Evolutionary conservation across 2,329 filamentous ascomycete genomes (phyloP).

Genomic region (Sporothrix humicola): DNA sequence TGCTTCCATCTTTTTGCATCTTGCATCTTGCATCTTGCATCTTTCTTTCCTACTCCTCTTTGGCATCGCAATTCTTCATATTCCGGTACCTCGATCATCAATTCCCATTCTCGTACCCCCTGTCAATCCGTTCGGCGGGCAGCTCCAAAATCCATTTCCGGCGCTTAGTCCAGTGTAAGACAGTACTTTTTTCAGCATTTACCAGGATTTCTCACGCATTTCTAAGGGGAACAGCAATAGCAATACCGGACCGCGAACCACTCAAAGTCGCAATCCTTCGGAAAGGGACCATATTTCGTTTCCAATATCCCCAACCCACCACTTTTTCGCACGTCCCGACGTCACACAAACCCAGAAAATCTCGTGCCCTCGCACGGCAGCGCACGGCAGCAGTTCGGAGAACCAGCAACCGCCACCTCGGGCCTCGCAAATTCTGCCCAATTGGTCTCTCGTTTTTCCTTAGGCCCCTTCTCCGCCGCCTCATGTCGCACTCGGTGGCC

Average conservation of each 20-base stretch:
- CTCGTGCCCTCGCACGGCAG: conserved; percentile 10
- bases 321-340: not conserved
- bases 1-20: not conserved
- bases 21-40: not conserved
- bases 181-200: not conserved
- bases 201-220: not conserved
- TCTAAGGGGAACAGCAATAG: too few species aligned
- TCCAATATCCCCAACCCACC: not conserved
- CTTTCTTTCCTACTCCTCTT: not conserved
- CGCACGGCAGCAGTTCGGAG: not conserved
- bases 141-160: not conserved
- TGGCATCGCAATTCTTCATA: not conserved
- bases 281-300: too few species aligned
- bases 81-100: not conserved
- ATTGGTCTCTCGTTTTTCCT: not conserved
- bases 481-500: conserved; percentile 24
- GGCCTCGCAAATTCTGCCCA: not conserved
- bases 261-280: conserved; percentile 14
- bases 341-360: not conserved
- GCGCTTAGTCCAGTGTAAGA: conserved; percentile 9
- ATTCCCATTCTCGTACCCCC: not conserved
- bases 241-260: not conserved
- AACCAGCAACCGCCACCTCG: not conserved
- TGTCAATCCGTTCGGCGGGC: not conserved
- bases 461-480: not conserved